These are phyloP conservation scores for Pichia paraexigua DNA, from an alignment of 805 yeast genomes.

Conservation along the genomic window DNA sequence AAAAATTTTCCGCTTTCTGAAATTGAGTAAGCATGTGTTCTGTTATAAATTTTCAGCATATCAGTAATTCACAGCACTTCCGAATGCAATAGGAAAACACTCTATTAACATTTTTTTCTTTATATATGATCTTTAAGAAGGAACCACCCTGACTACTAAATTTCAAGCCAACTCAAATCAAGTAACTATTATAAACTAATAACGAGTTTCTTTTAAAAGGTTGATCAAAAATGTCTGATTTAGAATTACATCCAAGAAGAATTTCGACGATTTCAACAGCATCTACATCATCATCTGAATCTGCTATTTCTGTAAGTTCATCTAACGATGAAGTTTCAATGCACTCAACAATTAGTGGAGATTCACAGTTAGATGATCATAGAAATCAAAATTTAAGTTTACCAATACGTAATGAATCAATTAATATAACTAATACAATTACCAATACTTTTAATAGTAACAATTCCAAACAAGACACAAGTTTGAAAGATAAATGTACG, in stretches of 20 bases:
- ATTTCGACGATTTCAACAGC: background rate
- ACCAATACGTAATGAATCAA: slow-evolving; percentile 27
- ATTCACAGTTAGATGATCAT: slow-evolving; percentile 29
- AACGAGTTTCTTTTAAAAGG: background rate
- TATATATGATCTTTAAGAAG: background rate
- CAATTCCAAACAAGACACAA: background rate
- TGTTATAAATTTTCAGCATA: background rate
- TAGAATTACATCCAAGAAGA: background rate
- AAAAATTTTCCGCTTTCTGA: background rate
- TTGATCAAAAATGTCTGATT: background rate
- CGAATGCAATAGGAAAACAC: background rate
- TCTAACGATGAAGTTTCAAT: slow-evolving; percentile 26
- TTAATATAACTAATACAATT: background rate
- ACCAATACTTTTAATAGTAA: background rate
- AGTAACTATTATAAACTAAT: background rate
- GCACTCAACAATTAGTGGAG: slow-evolving; percentile 30
- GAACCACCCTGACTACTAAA: slow-evolving; percentile 3
- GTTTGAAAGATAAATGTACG: background rate
- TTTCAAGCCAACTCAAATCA: background rate
- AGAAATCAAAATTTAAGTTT: slow-evolving; percentile 28
- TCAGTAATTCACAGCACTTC: background rate
- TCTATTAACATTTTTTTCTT: too few species aligned
- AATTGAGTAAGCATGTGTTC: background rate
- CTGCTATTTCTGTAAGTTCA: slow-evolving; percentile 21
- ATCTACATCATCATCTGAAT: slow-evolving; percentile 16